Evolutionary conservation across 2,329 filamentous ascomycete genomes (phyloP).

Genomic region (Penicillium sp.): DNA sequence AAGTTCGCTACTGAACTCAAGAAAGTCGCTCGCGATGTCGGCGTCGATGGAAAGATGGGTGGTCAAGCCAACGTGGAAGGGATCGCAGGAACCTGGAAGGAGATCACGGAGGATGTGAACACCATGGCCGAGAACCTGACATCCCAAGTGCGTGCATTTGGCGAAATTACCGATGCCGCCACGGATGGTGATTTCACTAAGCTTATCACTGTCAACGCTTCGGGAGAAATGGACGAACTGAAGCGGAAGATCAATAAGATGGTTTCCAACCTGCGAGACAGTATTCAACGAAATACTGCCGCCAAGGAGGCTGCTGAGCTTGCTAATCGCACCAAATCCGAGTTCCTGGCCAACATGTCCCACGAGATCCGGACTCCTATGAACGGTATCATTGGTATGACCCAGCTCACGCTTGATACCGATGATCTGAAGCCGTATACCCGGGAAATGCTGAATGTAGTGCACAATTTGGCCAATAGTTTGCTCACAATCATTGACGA

Average conservation of each 20-base stretch:
- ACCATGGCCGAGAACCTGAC: conserved; percentile 88
- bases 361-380: conserved; percentile 98
- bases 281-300: conserved; percentile 94
- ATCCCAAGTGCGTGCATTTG: conserved; percentile 95
- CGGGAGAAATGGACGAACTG: conserved; percentile 97
- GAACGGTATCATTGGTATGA: conserved; percentile 99
- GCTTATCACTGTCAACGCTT: conserved; percentile 93
- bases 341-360: conserved; percentile 98
- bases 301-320: conserved; percentile 93
- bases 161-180: conserved; percentile 96
- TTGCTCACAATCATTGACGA: conserved; percentile 94
- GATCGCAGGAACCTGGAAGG: conserved; percentile 93
- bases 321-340: conserved; percentile 97
- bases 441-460: conserved; percentile 97
- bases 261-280: conserved; percentile 93
- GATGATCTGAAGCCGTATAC: conserved; percentile 94
- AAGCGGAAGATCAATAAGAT: conserved; percentile 99
- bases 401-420: conserved; percentile 91
- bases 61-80: conserved; percentile 94
- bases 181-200: conserved; percentile 98
- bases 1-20: conserved; percentile 97
- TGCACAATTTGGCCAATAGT: conserved; percentile 95
- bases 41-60: conserved; percentile 97
- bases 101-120: conserved; percentile 96
- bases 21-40: conserved; percentile 92